Evolutionary conservation across 208 protist genomes (phyloP), one percentile per base, ranked within the genome.

Genomic region (Acanthamoeba healyi): DNA sequence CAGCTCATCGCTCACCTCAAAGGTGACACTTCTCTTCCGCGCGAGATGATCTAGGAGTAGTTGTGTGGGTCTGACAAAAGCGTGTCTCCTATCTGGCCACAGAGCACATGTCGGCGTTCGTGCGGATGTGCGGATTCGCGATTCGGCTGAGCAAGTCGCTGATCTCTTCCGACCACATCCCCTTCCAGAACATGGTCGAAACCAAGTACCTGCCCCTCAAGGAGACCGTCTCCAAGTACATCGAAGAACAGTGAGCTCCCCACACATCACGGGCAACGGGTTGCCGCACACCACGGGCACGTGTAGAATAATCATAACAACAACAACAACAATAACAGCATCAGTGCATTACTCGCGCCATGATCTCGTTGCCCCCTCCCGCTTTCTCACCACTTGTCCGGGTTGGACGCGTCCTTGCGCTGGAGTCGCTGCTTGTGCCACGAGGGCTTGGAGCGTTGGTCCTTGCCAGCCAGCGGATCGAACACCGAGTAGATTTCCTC

Each of bases 161-260:
- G 29, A 93, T 93, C 58, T 93, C 87, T 10, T 70, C 87, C 2
- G 87, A 93, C 3, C 87, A 93, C 87, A 70, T 93, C 32, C 87
- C 87, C 87, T 93, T 93, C 87, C 84, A 90, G 84, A 90, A 90
- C 49, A 90, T 90, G 84, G 84, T 90, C 19, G 84, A 90, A 29
- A 61, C 29, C 36, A 90, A 67, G 54, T 90, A 90, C 84, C n/a
- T 51, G 29, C n/a, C 56, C 54, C 54, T 90, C 51, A 90, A 90
- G 54, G 84, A 90, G 32, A 90, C 84, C 6, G 84, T 90, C 29
- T 42, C 29, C 36, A 67, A 70, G 84, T 90, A 58, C 40, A 38
- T 90, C 32, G 42, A 58, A 72, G 63, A 72, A 19, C 63, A 32
- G 32, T 72, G 17, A 24, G 10, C 24, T 29, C n/a, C 40, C n/a